Conservation (phyloP, 805 yeast species). For the Candida ovalis region DNA sequence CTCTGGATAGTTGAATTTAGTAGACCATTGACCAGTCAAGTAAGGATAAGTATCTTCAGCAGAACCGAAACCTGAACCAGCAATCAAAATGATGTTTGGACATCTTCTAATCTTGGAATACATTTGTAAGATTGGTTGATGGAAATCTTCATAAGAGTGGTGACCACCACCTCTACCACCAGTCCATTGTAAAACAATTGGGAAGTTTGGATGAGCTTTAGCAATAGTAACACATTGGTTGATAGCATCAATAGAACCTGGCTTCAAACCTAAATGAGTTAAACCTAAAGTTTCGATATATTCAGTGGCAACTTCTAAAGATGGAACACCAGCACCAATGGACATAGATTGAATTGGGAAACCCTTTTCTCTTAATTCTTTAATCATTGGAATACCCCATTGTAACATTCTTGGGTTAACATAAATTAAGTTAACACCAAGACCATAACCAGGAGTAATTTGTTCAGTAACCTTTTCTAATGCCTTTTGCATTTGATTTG, state of each 20-base stretch:
- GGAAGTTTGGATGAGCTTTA: conserved; percentile 93
- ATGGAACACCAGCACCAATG: conserved; percentile 99
- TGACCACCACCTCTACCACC: conserved; percentile 99
- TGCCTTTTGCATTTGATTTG: conserved; percentile 68
- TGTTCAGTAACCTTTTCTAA: conserved; percentile 65
- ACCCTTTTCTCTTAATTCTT: conserved; percentile 82
- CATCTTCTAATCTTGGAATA: conserved; percentile 91
- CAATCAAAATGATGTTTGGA: conserved; percentile 82
- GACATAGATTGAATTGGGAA: conserved; percentile 95
- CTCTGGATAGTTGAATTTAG: conserved; percentile 81
- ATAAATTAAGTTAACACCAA: conserved; percentile 88
- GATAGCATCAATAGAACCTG: conserved; percentile 95
- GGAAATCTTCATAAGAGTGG: conserved; percentile 99
- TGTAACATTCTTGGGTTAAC: conserved; percentile 97
- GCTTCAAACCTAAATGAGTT: conserved; percentile 93
- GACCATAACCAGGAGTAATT: conserved; percentile 81
- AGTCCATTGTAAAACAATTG: conserved; percentile 98
- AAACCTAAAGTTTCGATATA: conserved; percentile 89
- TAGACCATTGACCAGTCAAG: conserved; percentile 97
- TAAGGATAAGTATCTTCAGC: conserved; percentile 96
- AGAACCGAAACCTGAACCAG: conserved; percentile 98
- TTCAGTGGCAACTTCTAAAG: conserved; percentile 94
- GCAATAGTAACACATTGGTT: conserved; percentile 86
- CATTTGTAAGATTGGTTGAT: conserved; percentile 94
- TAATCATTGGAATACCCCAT: conserved; percentile 97